Conservation (phyloP, 768 basidiomycete species). For the Fibroporia radiculosa region DNA sequence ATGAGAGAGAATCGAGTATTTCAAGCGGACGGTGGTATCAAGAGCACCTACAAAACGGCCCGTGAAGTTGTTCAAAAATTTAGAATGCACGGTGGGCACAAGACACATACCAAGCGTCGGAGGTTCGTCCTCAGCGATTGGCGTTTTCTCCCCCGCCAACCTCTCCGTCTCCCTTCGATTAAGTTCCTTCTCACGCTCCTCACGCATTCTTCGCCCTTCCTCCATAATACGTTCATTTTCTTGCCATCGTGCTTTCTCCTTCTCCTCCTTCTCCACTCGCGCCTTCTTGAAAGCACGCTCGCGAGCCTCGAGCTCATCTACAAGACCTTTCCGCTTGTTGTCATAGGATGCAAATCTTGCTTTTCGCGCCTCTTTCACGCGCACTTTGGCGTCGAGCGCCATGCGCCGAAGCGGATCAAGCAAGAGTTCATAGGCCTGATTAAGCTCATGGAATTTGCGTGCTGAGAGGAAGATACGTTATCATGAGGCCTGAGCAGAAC, state of each 20-base stretch:
- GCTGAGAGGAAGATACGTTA: too few relatives aligned
- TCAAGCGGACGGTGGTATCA: slow-evolving; percentile 72
- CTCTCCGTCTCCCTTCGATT: slow-evolving; percentile 36
- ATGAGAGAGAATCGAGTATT: slow-evolving; percentile 52
- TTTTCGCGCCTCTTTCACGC: slow-evolving; percentile 57
- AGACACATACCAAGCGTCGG: slow-evolving; percentile 42
- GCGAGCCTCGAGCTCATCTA: slow-evolving; percentile 73
- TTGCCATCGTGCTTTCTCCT: slow-evolving; percentile 43
- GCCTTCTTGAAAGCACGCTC: slow-evolving; percentile 74
- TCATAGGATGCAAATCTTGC: slow-evolving; percentile 67
- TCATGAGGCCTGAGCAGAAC: too few relatives aligned
- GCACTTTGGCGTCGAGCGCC: slow-evolving; percentile 74
- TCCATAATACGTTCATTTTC: slow-evolving; percentile 72
- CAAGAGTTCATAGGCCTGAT: slow-evolving; percentile 71
- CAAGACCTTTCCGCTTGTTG: slow-evolving; percentile 62
- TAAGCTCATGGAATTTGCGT: slow-evolving; percentile 79
- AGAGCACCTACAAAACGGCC: slow-evolving; percentile 35
- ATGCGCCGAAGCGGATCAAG: slow-evolving; percentile 75
- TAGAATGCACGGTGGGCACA: neutral
- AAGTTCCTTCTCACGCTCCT: slow-evolving; percentile 54
- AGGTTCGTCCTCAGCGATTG: slow-evolving; percentile 41
- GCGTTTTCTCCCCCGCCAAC: slow-evolving; percentile 23
- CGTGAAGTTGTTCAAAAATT: neutral
- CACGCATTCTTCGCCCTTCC: slow-evolving; percentile 58
- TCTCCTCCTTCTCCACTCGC: slow-evolving; percentile 51